Base-by-base conservation (phyloP, 805 yeast species). In the Kockiozyma suomiensis region DNA sequence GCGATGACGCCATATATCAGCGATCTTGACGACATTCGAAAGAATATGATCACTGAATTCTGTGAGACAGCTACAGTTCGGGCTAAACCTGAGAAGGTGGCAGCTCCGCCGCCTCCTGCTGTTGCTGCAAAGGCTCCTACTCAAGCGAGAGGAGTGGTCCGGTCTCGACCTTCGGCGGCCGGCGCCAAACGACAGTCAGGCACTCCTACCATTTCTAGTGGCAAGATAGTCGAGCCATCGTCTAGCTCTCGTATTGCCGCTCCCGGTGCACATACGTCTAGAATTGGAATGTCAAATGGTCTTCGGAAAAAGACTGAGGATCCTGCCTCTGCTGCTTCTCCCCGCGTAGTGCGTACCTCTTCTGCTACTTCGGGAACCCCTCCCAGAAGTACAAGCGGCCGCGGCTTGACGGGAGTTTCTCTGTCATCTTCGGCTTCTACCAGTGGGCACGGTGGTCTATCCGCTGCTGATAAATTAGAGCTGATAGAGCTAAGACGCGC, bases 21-120 rank as follows among this genome's bases (percentile, higher is more conserved):
- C 17, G 81, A 81, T n/a, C 77, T 93, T 49, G 97, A 93, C 69
- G 90, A 86, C 50, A 81, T 85, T 66, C 84, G 93, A 71, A 82
- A 81, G 72, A 78, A 79, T 54, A 90, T 90, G 69, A 87, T 93
- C 38, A 76, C 76, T 43, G 86, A 85, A 32, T 82, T 81, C 53
- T 81, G 68, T 63, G 84, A 83, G 53, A 71, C 74, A 10, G 90
- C 85, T 0, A 77, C 77, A 38, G 88, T 88, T 0, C 79, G 78
- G 38, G 79, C 82, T 2, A 78, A 76, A 61, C 65, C 76, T 1
- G 69, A 71, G 56, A 66, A 73, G 26, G 70, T 61, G 25, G 67
- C 74, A 13, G 56, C 73, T 32, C 51, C 73, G n/a, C 60, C 65
- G 17, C 45, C 68, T 45, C 48, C 64, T 43, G 56, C 53, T 4